A percentile compares a stretch with the other conserved stretches of the same genome.
These are phyloP conservation scores for Kalmusia sp. DNA, from an alignment of 2,329 filamentous ascomycete species.

Conservation along the genomic window DNA sequence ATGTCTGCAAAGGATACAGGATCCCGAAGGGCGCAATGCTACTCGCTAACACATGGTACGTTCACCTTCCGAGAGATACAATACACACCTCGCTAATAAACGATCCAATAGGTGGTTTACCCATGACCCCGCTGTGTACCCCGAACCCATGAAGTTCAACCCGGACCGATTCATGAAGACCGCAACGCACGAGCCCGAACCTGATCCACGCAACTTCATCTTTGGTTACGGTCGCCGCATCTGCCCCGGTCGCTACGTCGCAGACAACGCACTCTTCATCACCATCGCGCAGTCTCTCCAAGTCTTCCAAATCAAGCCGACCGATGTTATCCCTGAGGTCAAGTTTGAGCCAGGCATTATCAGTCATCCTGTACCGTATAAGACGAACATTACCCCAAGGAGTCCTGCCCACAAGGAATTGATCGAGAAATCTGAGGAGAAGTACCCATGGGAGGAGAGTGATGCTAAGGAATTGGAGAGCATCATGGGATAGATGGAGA, in stretches of 20 bases:
- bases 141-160: slow-evolving; percentile 48
- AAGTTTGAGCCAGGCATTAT: slow-evolving; percentile 47
- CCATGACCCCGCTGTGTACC: slow-evolving; percentile 48
- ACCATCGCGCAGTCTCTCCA: slow-evolving; percentile 55
- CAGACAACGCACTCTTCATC: slow-evolving; percentile 51
- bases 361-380: slow-evolving; percentile 49
- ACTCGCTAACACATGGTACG: slow-evolving; percentile 47
- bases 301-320: slow-evolving; percentile 50
- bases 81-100: slow-evolving; percentile 10
- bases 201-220: slow-evolving; percentile 41
- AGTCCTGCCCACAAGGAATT: slow-evolving; percentile 39
- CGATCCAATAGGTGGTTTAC: slow-evolving; percentile 44
- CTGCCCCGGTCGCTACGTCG: slow-evolving; percentile 53
- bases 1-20: slow-evolving; percentile 45
- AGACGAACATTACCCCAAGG: slow-evolving; percentile 43
- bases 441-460: slow-evolving; percentile 50
- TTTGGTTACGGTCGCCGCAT: slow-evolving; percentile 53
- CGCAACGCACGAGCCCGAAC: slow-evolving; percentile 41
- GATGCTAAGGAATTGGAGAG: slow-evolving; percentile 39
- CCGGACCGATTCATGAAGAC: slow-evolving; percentile 52
- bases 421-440: slow-evolving; percentile 41
- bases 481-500: slow-evolving; percentile 4
- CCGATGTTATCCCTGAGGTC: slow-evolving; percentile 35
- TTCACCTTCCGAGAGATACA: not conserved
- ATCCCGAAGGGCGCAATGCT: slow-evolving; percentile 52